These are phyloP conservation scores for Selenicereus undatus DNA, from an alignment of 148 eudicot genomes.

Conservation along the genomic window DNA sequence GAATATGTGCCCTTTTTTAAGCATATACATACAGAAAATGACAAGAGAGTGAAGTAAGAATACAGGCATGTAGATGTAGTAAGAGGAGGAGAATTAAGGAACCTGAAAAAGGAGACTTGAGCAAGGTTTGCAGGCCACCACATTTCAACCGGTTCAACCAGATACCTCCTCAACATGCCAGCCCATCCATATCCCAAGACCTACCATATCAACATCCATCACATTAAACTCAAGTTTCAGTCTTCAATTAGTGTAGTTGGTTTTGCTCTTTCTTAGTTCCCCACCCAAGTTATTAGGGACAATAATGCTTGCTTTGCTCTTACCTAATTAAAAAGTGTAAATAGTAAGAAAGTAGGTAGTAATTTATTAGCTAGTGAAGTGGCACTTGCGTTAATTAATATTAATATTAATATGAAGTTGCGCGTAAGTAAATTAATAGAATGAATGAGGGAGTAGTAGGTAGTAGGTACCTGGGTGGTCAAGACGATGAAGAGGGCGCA, in stretches of 20 bases:
- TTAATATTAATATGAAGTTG: too few species aligned
- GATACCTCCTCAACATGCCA: constrained; percentile 82
- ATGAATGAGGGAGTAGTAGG: not conserved
- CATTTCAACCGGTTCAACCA: constrained; percentile 97
- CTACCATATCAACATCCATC: constrained; percentile 26
- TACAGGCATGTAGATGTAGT: not conserved
- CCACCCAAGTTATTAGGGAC: too few species aligned
- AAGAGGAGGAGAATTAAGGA: not conserved
- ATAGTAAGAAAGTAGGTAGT: not conserved
- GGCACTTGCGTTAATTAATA: too few species aligned
- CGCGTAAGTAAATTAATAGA: too few species aligned
- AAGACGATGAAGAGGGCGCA: constrained; percentile 68
- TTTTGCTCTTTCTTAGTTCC: too few species aligned
- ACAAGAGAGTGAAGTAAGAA: not conserved
- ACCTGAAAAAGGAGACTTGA: constrained; percentile 98
- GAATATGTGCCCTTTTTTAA: too few species aligned
- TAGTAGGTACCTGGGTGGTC: constrained; percentile 67
- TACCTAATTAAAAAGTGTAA: too few species aligned
- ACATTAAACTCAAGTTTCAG: too few species aligned
- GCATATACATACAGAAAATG: not conserved
- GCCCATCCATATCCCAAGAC: constrained; percentile 98
- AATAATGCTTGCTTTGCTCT: too few species aligned
- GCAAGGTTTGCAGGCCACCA: constrained; percentile 99
- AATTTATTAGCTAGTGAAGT: not conserved
- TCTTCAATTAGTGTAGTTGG: too few species aligned